Evolutionary conservation across 441 rosid species (phyloP).

Genomic region (Aleurites moluccanus): DNA sequence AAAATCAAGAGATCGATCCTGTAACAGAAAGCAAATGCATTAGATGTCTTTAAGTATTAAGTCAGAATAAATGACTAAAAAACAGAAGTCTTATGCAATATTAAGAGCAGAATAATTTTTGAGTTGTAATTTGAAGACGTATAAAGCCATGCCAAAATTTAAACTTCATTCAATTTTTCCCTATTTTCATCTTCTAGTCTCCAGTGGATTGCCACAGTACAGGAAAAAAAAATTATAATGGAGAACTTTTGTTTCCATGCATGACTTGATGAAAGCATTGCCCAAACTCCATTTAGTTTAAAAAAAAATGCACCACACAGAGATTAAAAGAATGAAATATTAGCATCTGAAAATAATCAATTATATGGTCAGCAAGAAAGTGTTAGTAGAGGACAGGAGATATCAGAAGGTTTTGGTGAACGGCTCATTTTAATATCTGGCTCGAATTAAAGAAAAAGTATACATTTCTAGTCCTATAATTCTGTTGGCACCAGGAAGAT

Average conservation of each 20-base stretch:
- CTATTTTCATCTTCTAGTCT: constrained; percentile 6
- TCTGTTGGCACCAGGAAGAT: background rate
- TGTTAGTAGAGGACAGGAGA: background rate
- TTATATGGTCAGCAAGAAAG: background rate
- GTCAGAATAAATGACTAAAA: constrained; percentile 8
- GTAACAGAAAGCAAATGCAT: constrained; percentile 29
- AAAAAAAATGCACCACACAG: background rate
- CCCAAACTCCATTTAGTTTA: background rate
- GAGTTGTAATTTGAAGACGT: background rate
- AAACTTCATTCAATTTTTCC: background rate
- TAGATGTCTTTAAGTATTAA: constrained; percentile 18
- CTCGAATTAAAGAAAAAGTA: background rate
- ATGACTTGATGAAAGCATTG: background rate
- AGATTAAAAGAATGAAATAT: background rate
- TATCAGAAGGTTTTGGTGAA: constrained; percentile 2
- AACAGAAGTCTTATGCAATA: background rate
- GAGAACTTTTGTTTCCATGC: constrained; percentile 1
- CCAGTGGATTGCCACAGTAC: background rate
- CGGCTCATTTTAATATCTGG: background rate
- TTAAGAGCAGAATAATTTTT: background rate
- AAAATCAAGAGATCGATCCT: constrained; percentile 80
- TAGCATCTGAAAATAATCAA: too few species aligned
- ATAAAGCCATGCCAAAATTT: background rate
- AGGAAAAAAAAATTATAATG: background rate
- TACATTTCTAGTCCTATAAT: background rate